phyloP scores from a whole-genome alignment of 257 asterid genomes.

The Ehretia macrophylla region DNA sequence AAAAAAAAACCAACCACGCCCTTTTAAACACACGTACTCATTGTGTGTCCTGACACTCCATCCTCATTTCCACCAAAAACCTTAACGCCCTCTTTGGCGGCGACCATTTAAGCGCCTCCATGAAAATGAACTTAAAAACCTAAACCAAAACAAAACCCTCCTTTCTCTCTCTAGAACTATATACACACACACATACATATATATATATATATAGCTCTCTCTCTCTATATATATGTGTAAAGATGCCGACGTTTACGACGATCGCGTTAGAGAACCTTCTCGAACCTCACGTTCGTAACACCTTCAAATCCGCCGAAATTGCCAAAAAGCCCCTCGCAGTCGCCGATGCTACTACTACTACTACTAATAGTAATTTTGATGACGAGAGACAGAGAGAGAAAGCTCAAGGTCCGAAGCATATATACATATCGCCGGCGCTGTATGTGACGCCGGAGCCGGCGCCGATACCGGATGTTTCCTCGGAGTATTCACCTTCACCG shows the following conservation, averaged over 20 bases:
- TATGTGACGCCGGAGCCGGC: constrained; percentile 71
- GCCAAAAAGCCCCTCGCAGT: not conserved
- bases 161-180: not conserved
- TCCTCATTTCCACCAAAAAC: not conserved
- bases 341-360: not conserved
- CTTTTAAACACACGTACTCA: too few species aligned
- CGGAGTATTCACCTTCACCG: constrained; percentile 45
- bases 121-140: not conserved
- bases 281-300: constrained; percentile 46
- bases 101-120: too few species aligned
- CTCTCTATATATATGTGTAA: not conserved
- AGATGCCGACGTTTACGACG: constrained; percentile 57
- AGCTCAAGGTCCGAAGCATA: constrained; percentile 36
- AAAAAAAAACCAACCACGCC: too few species aligned
- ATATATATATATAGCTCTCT: not conserved
- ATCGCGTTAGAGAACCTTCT: constrained; percentile 48
- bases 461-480: constrained; percentile 47
- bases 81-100: not conserved
- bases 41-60: not conserved
- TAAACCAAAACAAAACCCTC: too few species aligned
- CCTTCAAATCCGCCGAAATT: constrained; percentile 6
- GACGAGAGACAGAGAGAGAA: constrained; percentile 4
- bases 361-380: not conserved
- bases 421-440: constrained; percentile 68
- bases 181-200: not conserved